phyloP scores from a whole-genome alignment of 352 stramenopile genomes.

The Blastocystis sp. region DNA sequence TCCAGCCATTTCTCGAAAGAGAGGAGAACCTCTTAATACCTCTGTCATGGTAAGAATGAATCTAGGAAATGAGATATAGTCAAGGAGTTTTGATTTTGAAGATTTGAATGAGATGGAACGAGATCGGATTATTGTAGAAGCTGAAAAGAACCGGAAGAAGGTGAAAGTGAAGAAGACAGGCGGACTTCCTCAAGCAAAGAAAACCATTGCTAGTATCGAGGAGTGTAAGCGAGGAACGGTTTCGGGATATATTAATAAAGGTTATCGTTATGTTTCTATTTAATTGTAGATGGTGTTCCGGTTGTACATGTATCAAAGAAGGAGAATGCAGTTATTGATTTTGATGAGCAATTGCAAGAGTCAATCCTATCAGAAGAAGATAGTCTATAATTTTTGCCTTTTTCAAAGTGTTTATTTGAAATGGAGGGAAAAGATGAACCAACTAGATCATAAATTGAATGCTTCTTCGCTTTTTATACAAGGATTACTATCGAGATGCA shows the following conservation, averaged over 20 bases:
- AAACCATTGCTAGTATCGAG: neutral
- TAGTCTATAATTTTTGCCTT: slow-evolving; percentile 29
- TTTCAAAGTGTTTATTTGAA: slow-evolving; percentile 33
- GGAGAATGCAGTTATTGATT: neutral
- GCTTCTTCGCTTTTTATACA: neutral
- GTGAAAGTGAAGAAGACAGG: neutral
- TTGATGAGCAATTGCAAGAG: neutral
- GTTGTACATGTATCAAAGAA: neutral
- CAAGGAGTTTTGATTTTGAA: neutral
- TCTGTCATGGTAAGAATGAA: neutral
- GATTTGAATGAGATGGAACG: slow-evolving; percentile 29
- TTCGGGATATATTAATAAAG: slow-evolving; percentile 28
- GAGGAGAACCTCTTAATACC: neutral
- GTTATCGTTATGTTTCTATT: neutral
- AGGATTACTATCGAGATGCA: slow-evolving; percentile 4
- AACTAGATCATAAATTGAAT: neutral
- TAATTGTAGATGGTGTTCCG: neutral
- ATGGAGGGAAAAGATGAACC: slow-evolving; percentile 37
- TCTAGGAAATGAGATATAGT: neutral
- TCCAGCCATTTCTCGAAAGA: slow-evolving; percentile 30
- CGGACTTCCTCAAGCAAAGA: neutral
- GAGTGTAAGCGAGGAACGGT: neutral
- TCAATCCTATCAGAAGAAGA: slow-evolving; percentile 18
- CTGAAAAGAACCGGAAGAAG: neutral
- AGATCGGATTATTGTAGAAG: slow-evolving; percentile 40